Evolutionary conservation across 2,329 filamentous ascomycete species (phyloP), one percentile per base, ranked within the genome.

Genomic region (Pezicula neosporulosa): DNA sequence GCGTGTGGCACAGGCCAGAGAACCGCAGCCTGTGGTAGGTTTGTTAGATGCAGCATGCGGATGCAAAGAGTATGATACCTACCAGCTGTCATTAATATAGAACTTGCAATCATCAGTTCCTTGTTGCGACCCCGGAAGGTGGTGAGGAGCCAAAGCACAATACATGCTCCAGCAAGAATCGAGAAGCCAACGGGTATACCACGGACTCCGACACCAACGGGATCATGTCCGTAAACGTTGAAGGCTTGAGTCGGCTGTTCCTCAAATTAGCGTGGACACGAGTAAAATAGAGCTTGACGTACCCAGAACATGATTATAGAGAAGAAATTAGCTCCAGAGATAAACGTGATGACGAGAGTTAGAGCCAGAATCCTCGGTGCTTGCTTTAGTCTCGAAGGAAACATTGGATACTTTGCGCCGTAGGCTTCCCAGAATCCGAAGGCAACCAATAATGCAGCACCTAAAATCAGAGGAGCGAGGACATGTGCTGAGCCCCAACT

Each of bases 171-270:
- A 33, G 68, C 68, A 33, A 87, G 73, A 60, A 87, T 85, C 21
- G 77, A 77, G 54, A 87, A 82, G 2, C 81, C 83, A 55, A 87
- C 76, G 1, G 85, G 84, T 6, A 89, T 66, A 38, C 81, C 81
- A 51, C 85, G 77, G 52, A 88, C 68, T n/a, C 85, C 85, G 49
- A 87, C 77, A 19, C 73, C 75, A 16, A 85, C 66, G 0, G 83
- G 82, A 56, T 86, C 80, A 56, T 87, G 80, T 6, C 81, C 81
- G 61, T 85, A 86, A 9, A 85, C 77, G 56, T 85, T 85, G 68
- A 81, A 84, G 1, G 80, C 77, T 64, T 86, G 78, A 0, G 80
- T 83, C 0, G 60, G 58, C 35, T n/a, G 37, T 19, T 37, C 19
- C 28, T 30, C 6, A 2, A 16, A 44, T 16, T 13, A 44, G 24